Percentiles rank a stretch among this genome's conserved stretches.
Conservation (phyloP, 2,329 filamentous ascomycete species). For the Phyllosticta citrichinensis region DNA sequence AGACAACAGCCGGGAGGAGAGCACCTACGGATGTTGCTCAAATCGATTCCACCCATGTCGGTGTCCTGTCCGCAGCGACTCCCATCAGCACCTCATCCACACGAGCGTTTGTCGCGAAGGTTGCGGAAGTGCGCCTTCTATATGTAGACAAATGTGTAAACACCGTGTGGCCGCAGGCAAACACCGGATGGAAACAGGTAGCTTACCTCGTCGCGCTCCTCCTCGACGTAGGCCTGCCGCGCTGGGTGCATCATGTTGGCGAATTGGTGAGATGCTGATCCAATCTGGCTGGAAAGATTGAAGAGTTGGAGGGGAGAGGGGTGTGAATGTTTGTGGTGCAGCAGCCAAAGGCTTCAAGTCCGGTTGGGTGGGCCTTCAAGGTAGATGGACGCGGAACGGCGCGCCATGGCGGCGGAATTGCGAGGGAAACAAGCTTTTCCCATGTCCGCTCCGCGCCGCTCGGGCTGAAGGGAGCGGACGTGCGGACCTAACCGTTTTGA, state of each 20-base stretch:
- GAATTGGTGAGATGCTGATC: not conserved
- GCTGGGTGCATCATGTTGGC: slow-evolving; percentile 63
- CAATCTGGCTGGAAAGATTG: not conserved
- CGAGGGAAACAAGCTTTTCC: not conserved
- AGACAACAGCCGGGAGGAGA: not conserved
- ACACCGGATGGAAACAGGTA: slow-evolving; percentile 15
- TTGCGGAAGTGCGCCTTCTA: slow-evolving; percentile 8
- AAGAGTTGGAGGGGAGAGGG: not conserved
- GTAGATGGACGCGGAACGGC: not conserved
- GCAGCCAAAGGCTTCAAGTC: not conserved
- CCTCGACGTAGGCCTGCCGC: slow-evolving; percentile 89
- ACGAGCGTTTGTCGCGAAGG: slow-evolving; percentile 2
- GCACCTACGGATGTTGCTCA: slow-evolving; percentile 53
- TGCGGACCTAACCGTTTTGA: not conserved
- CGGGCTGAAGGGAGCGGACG: not conserved
- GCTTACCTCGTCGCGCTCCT: slow-evolving; percentile 58
- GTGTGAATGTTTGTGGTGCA: not conserved
- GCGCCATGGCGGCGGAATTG: not conserved
- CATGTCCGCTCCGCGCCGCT: not conserved
- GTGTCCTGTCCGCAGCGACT: slow-evolving; percentile 33
- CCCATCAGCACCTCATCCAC: slow-evolving; percentile 7
- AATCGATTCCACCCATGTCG: slow-evolving; percentile 47
- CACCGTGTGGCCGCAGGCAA: slow-evolving; percentile 19
- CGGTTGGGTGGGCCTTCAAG: not conserved
- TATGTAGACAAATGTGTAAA: slow-evolving; percentile 11